Base-by-base conservation (phyloP, 345 rosid genomes). In the Nasturtium officinale region DNA sequence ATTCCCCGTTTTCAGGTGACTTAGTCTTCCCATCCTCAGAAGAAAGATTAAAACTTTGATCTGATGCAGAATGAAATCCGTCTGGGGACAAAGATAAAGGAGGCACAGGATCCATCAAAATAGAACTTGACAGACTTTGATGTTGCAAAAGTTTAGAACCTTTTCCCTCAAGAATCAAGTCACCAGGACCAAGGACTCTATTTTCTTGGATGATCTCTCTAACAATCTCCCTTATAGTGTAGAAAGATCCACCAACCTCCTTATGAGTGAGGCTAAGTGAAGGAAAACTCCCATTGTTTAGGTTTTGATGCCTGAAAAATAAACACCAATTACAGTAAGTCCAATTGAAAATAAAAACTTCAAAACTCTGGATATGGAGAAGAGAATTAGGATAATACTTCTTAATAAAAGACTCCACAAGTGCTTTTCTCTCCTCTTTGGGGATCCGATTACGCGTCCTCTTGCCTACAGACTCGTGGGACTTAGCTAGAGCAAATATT, bases 171-270 rank as follows among this genome's bases (percentile, higher is more conserved):
- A 73, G 72, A 75, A 29, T 29, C 10, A 74, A 75, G 81, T 86
- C 88, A 46, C 83, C 92, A 80, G 97, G 87, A 67, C 99, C 96
- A 65, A 95, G 84, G 46, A 91, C 96, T 74, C 93, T 87, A 81
- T 95, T 95, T 81, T 89, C 99, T 83, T 95, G 99, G 71, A 95
- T 95, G 11, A 95, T 80, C 83, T 95, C 99, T 17, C 99, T 87
- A 43, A 95, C 90, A 81, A 95, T 91, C 86, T 95, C 99, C 54
- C 99, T 79, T 11, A 95, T 80, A 0, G 89, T 95, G 78, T 95
- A 95, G 82, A 95, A 95, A 48, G 99, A 91, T 6, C 97, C 99
- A 62, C 97, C 99, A 35, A 91, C 96, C 85, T 89, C 93, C 83
- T 84, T 91, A 72, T 95, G 99, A 10, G 97, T 88, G 63, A 95